phyloP scores from a whole-genome alignment of 2,329 filamentous ascomycete species.

The Malbranchea zuffiana region DNA sequence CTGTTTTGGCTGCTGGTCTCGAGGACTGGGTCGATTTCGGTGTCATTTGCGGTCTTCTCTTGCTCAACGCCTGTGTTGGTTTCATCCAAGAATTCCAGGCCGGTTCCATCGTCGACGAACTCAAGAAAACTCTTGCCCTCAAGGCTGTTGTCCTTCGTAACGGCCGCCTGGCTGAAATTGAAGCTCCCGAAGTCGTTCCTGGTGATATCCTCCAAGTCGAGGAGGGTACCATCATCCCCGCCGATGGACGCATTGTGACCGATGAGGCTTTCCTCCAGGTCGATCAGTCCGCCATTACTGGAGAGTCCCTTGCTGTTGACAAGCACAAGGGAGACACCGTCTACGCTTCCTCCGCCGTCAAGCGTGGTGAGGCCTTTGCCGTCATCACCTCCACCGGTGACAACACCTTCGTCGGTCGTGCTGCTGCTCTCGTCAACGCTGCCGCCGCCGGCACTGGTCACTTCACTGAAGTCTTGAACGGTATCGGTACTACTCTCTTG shows the following conservation, averaged over 20 bases:
- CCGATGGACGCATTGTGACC: slow-evolving; percentile 76
- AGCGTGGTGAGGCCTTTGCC: slow-evolving; percentile 78
- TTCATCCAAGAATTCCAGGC: slow-evolving; percentile 86
- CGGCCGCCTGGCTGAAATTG: slow-evolving; percentile 63
- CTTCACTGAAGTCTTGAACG: slow-evolving; percentile 84
- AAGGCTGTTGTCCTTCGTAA: slow-evolving; percentile 82
- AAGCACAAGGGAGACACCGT: slow-evolving; percentile 73
- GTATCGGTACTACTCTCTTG: slow-evolving; percentile 70
- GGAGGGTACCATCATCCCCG: slow-evolving; percentile 84
- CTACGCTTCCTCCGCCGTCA: slow-evolving; percentile 78
- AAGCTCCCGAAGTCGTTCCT: slow-evolving; percentile 73
- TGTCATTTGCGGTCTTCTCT: slow-evolving; percentile 71
- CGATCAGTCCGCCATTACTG: slow-evolving; percentile 84
- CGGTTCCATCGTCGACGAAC: slow-evolving; percentile 77
- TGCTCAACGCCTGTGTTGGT: slow-evolving; percentile 76
- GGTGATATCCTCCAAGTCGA: slow-evolving; percentile 85
- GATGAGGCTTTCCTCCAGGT: slow-evolving; percentile 78
- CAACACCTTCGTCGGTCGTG: slow-evolving; percentile 80
- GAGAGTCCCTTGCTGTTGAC: slow-evolving; percentile 83
- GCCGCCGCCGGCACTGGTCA: slow-evolving; percentile 66
- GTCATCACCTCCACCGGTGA: slow-evolving; percentile 77
- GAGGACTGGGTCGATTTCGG: slow-evolving; percentile 88
- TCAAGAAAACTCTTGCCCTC: slow-evolving; percentile 81
- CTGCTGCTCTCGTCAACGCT: slow-evolving; percentile 72
- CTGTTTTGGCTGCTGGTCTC: slow-evolving; percentile 70